phyloP scores from a whole-genome alignment of 257 asterid species.

The Cordia subcordata region DNA sequence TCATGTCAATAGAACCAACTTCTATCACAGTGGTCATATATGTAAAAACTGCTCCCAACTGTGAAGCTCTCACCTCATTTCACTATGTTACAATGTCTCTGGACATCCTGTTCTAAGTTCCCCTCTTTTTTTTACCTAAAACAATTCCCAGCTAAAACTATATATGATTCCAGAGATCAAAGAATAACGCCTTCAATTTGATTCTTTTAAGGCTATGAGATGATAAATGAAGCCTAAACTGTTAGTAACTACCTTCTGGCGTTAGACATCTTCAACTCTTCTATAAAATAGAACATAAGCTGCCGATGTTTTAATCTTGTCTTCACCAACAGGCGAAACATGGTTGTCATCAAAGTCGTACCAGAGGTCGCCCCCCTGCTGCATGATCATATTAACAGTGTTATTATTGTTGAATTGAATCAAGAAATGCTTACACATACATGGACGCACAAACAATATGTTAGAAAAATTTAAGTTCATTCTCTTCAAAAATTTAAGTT shows the following conservation, averaged over 20 bases:
- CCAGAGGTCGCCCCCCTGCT: conserved; percentile 86
- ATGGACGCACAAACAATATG: neutral
- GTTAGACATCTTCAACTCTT: conserved; percentile 57
- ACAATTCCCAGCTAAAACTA: conserved; percentile 3
- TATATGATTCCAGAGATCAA: conserved; percentile 31
- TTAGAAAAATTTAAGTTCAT: too few relatives aligned
- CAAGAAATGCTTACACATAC: conserved; percentile 1
- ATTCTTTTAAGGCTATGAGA: conserved; percentile 17
- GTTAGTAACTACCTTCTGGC: conserved; percentile 28
- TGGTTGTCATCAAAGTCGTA: conserved; percentile 87
- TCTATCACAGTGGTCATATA: too few relatives aligned
- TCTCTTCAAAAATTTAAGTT: too few relatives aligned
- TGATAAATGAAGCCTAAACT: conserved; percentile 20
- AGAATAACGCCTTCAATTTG: conserved; percentile 40
- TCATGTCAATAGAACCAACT: too few relatives aligned
- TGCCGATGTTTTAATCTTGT: conserved; percentile 81
- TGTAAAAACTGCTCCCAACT: too few relatives aligned
- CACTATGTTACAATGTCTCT: neutral
- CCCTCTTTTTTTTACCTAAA: conserved; percentile 19
- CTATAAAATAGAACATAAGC: conserved; percentile 83
- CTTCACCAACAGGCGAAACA: conserved; percentile 64
- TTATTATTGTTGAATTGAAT: conserved; percentile 7
- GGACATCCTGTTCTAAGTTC: neutral
- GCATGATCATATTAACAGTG: conserved; percentile 20
- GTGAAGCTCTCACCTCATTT: too few relatives aligned